Evolutionary conservation across 2,329 filamentous ascomycete species (phyloP), one percentile per base, ranked within the genome.

Genomic region (Neopestalotiopsis sp.): DNA sequence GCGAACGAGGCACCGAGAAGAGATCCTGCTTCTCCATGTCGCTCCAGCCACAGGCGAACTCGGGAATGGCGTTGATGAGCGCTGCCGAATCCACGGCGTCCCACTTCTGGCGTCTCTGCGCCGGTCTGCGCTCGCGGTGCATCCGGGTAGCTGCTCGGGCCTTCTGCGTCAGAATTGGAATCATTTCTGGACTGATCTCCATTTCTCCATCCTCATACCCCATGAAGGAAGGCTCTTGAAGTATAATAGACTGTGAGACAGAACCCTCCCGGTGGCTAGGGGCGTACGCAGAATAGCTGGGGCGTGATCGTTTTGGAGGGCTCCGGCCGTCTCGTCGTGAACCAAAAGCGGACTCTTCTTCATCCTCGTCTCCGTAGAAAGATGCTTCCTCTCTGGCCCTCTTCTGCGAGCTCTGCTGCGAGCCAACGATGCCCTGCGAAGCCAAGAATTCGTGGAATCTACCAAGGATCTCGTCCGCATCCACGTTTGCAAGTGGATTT

Each of bases 1-100:
- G 87, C 72, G 84, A 83, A 64, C 87, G 85, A 1, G 75, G 74
- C 17, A 77, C 71, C 58, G 85, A 79, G 67, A 88, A 88, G 0
- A 73, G 72, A 34, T 80, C 76, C 4, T 73, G 56, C 59, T 74
- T 74, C 65, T 80, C 78, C 64, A 84, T 83, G 4, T 68, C 68
- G 58, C 77, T 78, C 83, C 82, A 85, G 38, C 79, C 79, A 73
- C 79, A 82, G 28, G 76, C 73, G 67, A 77, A 77, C 24, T 76
- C 71, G 60, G 78, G 73, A 42, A 88, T 81, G 65, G 83, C 79
- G 6, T 77, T 71, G 40, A 87, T 74, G 59, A 89, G 84, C 45
- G 75, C 70, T 13, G 73, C 56, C 4, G 77, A 77, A 71, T 89
- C 86, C 7, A 74, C 67, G 10, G 78, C 72, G 34, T 80, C 80